Percentiles rank a stretch among this genome's conserved stretches.
phyloP scores from a whole-genome alignment of 1,284 basidiomycete genomes.

The Sparassis latifolia region DNA sequence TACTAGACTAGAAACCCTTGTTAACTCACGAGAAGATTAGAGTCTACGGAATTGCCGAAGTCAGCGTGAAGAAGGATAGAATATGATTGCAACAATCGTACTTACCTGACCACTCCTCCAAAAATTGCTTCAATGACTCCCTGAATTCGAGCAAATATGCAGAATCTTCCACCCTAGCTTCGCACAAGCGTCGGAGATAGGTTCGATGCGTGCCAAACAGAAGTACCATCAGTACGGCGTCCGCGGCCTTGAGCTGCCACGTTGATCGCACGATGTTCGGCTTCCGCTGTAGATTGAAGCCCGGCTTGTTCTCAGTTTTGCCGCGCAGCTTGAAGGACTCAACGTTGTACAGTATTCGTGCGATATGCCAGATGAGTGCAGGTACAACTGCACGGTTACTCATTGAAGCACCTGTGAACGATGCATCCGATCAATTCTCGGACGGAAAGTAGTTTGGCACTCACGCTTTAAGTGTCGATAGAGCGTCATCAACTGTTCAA shows the following conservation, averaged over 20 bases:
- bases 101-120: slow-evolving; percentile 20
- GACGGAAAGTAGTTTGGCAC: not conserved
- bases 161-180: slow-evolving; percentile 6
- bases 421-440: not conserved
- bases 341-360: not conserved
- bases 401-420: not conserved
- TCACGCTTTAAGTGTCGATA: slow-evolving; percentile 14
- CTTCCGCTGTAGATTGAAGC: not conserved
- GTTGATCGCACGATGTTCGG: not conserved
- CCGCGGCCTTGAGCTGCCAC: not conserved
- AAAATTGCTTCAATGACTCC: slow-evolving; percentile 11
- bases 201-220: slow-evolving; percentile 16
- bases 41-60: slow-evolving; percentile 6
- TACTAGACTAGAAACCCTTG: slow-evolving; percentile 1
- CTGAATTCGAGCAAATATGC: slow-evolving; percentile 14
- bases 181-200: slow-evolving; percentile 14
- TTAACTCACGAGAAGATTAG: slow-evolving; percentile 13
- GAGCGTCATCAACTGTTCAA: slow-evolving; percentile 12
- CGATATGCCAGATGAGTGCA: not conserved
- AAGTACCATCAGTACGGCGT: slow-evolving; percentile 7
- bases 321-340: not conserved
- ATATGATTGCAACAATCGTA: not conserved
- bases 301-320: not conserved
- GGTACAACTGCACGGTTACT: not conserved
- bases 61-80: too few species aligned